These are phyloP conservation scores for Amauroascus verrucosus DNA, from an alignment of 2,329 filamentous ascomycete species.

Conservation along the genomic window DNA sequence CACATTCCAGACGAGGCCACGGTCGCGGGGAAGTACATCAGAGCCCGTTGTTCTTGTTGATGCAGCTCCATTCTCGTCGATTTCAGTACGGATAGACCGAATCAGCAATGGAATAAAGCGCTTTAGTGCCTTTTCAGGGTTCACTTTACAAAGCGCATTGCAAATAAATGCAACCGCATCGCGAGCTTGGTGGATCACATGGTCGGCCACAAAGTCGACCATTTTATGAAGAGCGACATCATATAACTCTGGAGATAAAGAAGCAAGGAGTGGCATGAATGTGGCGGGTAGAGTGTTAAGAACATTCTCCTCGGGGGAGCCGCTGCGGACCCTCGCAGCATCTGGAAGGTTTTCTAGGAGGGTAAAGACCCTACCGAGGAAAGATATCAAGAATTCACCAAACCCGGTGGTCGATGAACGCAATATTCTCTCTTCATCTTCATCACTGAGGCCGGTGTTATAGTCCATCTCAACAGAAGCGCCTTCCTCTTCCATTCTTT, in stretches of 20 bases:
- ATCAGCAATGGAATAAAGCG: constrained; percentile 84
- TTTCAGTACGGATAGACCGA: constrained; percentile 86
- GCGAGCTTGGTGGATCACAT: constrained; percentile 91
- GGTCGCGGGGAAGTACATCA: constrained; percentile 84
- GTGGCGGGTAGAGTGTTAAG: constrained; percentile 91
- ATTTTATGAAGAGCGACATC: constrained; percentile 88
- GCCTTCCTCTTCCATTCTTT: constrained; percentile 81
- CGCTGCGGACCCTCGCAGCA: constrained; percentile 72
- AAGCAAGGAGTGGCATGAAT: constrained; percentile 79
- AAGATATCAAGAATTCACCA: constrained; percentile 79
- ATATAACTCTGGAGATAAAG: constrained; percentile 84
- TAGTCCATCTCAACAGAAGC: constrained; percentile 81
- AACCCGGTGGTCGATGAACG: constrained; percentile 91
- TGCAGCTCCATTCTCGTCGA: constrained; percentile 90
- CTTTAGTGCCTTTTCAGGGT: constrained; percentile 85
- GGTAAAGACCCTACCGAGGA: constrained; percentile 90
- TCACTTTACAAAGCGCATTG: constrained; percentile 90
- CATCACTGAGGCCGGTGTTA: constrained; percentile 65
- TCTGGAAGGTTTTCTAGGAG: constrained; percentile 92
- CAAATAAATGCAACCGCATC: constrained; percentile 99
- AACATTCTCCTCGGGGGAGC: constrained; percentile 91
- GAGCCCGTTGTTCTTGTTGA: constrained; percentile 88
- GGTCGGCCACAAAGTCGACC: constrained; percentile 77
- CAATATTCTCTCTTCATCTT: constrained; percentile 77
- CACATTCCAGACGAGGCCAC: constrained; percentile 90